phyloP scores from a whole-genome alignment of 2,329 filamentous ascomycete species.

The Penicillium sp. region DNA sequence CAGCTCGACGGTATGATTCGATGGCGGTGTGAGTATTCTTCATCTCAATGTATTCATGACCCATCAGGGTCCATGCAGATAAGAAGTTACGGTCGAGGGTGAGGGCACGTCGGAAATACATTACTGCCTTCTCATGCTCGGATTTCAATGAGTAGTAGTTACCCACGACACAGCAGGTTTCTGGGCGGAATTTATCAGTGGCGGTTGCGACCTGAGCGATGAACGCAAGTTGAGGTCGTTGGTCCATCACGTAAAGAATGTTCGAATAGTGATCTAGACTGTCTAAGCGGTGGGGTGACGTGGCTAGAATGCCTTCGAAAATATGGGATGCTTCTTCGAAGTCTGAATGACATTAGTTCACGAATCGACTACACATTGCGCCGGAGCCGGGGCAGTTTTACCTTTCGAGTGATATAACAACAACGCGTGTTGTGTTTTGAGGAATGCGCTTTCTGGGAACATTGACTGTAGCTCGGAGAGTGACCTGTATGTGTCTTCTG shows the following conservation, averaged over 20 bases:
- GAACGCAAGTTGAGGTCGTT: constrained; percentile 85
- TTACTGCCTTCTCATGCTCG: constrained; percentile 94
- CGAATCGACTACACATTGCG: not conserved
- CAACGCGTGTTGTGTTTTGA: constrained; percentile 84
- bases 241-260: constrained; percentile 88
- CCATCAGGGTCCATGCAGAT: constrained; percentile 97
- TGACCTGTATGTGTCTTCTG: constrained; percentile 68
- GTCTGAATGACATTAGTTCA: constrained; percentile 40
- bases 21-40: constrained; percentile 98
- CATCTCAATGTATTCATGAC: constrained; percentile 96
- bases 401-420: constrained; percentile 84
- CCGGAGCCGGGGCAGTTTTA: constrained; percentile 11
- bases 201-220: constrained; percentile 85
- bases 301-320: constrained; percentile 66
- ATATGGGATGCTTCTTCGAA: constrained; percentile 63
- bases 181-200: constrained; percentile 92
- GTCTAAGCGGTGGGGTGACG: constrained; percentile 70
- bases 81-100: constrained; percentile 87
- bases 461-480: constrained; percentile 76
- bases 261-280: constrained; percentile 95
- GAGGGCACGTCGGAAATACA: constrained; percentile 92
- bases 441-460: constrained; percentile 84
- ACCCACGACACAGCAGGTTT: constrained; percentile 93
- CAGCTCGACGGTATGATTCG: constrained; percentile 90
- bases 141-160: constrained; percentile 96